Percentiles rank a stretch among this genome's conserved stretches.
Conservation (phyloP, 345 rosid genomes). For the Eucalyptus erythrocorys region DNA sequence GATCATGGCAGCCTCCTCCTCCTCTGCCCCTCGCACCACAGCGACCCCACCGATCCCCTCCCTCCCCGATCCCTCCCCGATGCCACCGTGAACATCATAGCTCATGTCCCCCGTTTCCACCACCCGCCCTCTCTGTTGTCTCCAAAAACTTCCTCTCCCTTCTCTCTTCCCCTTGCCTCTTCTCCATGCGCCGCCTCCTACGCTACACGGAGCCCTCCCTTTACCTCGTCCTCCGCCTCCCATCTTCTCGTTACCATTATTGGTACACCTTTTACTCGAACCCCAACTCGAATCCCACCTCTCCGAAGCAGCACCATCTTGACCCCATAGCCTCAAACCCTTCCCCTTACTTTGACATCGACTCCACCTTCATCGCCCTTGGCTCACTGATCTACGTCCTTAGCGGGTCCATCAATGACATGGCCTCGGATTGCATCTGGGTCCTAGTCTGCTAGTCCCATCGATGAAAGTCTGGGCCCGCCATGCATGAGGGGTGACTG, state of each 20-base stretch:
- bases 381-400: slow-evolving; percentile 38
- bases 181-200: slow-evolving; percentile 37
- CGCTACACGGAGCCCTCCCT: slow-evolving; percentile 28
- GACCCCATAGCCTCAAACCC: slow-evolving; percentile 43
- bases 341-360: slow-evolving; percentile 3
- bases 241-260: slow-evolving; percentile 1
- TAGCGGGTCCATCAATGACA: slow-evolving; percentile 30
- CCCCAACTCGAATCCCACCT: slow-evolving; percentile 15
- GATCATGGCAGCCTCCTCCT: no score
- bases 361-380: slow-evolving; percentile 45
- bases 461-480: slow-evolving; percentile 31
- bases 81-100: accelerated
- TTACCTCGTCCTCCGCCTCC: slow-evolving; percentile 40
- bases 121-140: slow-evolving; percentile 20
- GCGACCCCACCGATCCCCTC: accelerated
- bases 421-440: slow-evolving; percentile 53
- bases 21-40: accelerated
- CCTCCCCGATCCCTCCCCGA: no score
- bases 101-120: no score
- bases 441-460: slow-evolving; percentile 44
- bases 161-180: slow-evolving; percentile 35
- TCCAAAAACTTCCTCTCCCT: slow-evolving; percentile 12
- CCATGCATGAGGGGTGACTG: slow-evolving; percentile 2
- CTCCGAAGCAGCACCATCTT: slow-evolving; percentile 3
- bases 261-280: slow-evolving; percentile 10